Evolutionary conservation across 495 filamentous ascomycete genomes (phyloP), one percentile per base, ranked within the genome.

Genomic region (Penicillium arizonense): DNA sequence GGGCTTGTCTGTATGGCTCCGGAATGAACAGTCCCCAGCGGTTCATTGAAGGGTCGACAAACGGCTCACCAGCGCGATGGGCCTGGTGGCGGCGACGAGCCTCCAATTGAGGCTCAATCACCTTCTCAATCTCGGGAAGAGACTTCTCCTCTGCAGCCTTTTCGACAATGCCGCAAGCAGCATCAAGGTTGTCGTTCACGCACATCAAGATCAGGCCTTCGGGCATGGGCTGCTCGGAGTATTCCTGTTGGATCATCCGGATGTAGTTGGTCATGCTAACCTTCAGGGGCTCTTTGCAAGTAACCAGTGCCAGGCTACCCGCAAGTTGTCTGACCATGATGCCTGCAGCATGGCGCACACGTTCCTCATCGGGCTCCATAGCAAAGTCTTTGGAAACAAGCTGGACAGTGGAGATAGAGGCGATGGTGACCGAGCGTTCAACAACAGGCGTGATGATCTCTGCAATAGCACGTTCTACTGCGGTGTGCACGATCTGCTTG

Each of bases 361-460:
- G 85, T 58, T 89, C 87, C 72, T 96, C 91, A 61, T 97, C 89
- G 2, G 86, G 83, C 63, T 99, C 94, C 43, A 88, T 94, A 2
- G 90, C 88, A 67, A 96, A 99, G 67, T 99, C 94, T 63, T 97
- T 99, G 46, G 85, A 87, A 26, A 99, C 87, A 63, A 99, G 85
- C 68, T 96, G 89, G 42, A 88, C 84, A 0, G 94, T 96, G 5
- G 93, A 93, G 35, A 99, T 97, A 6, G 92, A 91, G 32, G 94
- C 94, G 67, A 98, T 97, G 0, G 95, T 96, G 16, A 98, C 91
- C 13, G 94, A 98, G 21, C 94, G 83, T 64, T 98, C 94, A 12
- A 98, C 95, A 7, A 98, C 94, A 5, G 94, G 94, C 30, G 89
- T 88, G 54, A 97, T 96, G 57, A 98, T 98, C 59, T 97, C 95